These are phyloP conservation scores for Pyrenula aspistea DNA, from an alignment of 495 filamentous ascomycete genomes.

Conservation along the genomic window DNA sequence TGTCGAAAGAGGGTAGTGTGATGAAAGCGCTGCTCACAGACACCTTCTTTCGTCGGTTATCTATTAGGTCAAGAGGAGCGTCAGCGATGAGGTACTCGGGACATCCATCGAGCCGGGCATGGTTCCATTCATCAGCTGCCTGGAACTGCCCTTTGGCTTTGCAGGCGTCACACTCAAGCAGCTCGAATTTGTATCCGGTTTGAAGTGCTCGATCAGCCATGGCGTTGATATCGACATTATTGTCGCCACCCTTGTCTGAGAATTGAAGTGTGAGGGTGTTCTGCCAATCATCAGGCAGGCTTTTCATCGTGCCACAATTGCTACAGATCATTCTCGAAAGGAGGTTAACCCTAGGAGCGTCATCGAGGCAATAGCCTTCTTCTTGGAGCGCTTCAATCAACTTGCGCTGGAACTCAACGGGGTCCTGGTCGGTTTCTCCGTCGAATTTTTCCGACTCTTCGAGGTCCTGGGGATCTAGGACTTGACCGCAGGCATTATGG, in stretches of 20 bases:
- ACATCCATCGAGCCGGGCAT: not conserved
- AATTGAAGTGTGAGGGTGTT: not conserved
- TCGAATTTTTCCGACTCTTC: not conserved
- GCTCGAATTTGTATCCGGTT: not conserved
- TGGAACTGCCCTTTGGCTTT: not conserved
- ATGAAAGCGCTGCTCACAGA: no score
- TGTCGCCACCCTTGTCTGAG: not conserved
- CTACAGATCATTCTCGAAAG: not conserved
- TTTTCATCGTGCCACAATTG: not conserved
- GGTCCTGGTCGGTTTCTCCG: not conserved
- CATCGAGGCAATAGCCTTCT: not conserved
- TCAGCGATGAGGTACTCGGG: not conserved
- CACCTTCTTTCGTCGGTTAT: no score
- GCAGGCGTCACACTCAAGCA: not conserved
- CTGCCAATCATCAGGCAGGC: not conserved
- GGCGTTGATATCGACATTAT: not conserved
- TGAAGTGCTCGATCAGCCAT: not conserved
- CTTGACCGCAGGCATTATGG: not conserved
- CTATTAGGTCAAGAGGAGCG: not conserved
- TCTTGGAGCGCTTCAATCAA: not conserved
- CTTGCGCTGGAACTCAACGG: not conserved
- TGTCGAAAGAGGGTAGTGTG: no score
- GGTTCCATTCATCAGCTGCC: not conserved
- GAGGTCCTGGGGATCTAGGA: not conserved
- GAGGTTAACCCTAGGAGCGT: not conserved